phyloP scores from a whole-genome alignment of 1,284 basidiomycete species.

The Leccinum fuscescens region DNA sequence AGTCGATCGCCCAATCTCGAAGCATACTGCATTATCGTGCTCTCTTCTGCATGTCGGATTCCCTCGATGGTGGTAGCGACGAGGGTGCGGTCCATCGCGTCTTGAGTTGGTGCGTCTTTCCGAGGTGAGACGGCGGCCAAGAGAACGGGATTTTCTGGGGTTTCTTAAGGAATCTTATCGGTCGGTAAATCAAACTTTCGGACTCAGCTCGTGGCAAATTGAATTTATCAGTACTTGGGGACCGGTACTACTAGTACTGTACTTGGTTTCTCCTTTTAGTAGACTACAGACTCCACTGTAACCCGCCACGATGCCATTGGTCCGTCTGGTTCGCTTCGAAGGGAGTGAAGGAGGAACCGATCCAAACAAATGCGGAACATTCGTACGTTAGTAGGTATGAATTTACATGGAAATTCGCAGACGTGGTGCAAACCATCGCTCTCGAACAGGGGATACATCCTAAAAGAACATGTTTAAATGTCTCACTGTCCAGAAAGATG shows the following conservation, averaged over 20 bases:
- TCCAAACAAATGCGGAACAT: conserved; percentile 13
- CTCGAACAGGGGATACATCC: conserved; percentile 5
- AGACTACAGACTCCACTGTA: not conserved
- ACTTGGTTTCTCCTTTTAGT: too few relatives aligned
- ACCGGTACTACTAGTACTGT: too few relatives aligned
- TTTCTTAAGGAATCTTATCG: too few relatives aligned
- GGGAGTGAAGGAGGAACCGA: conserved; percentile 2
- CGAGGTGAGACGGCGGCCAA: too few relatives aligned
- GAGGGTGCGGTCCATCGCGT: not conserved
- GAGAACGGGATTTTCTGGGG: too few relatives aligned
- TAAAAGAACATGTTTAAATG: conserved; percentile 3
- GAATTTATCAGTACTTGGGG: too few relatives aligned
- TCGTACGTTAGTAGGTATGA: conserved; percentile 20
- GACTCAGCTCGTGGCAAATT: too few relatives aligned
- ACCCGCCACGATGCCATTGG: not conserved
- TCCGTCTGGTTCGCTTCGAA: not conserved
- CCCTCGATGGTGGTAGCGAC: not conserved
- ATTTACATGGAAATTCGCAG: conserved; percentile 12
- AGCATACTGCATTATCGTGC: not conserved
- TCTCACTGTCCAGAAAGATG: conserved; percentile 11
- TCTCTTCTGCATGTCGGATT: not conserved
- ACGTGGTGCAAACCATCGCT: not conserved
- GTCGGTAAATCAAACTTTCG: too few relatives aligned
- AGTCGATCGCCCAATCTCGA: not conserved
- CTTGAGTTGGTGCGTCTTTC: not conserved